A percentile compares a stretch with the other conserved stretches of the same genome.
phyloP scores from a whole-genome alignment of 2,329 filamentous ascomycete species.

The Metarhizium sp. region DNA sequence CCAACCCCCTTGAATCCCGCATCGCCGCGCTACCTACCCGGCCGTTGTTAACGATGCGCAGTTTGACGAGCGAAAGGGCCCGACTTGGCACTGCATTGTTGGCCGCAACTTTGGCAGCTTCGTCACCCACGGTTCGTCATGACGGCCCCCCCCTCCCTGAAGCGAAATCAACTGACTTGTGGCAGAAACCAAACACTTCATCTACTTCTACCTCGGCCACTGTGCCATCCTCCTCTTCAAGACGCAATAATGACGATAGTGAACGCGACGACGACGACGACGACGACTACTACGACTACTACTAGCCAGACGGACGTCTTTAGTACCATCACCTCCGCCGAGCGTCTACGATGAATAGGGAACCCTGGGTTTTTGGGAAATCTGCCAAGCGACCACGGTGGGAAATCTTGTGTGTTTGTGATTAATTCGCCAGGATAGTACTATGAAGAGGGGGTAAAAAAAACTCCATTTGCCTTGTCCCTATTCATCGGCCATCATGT shows the following conservation, averaged over 20 bases:
- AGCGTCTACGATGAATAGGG: neutral
- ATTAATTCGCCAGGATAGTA: too few species aligned
- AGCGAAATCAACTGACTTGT: neutral
- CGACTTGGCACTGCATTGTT: slow-evolving; percentile 99
- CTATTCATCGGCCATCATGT: too few species aligned
- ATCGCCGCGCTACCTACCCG: neutral
- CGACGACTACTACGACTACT: neutral
- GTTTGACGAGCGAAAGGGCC: slow-evolving; percentile 96
- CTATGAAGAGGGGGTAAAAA: too few species aligned
- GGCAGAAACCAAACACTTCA: slow-evolving; percentile 97
- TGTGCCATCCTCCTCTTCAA: slow-evolving; percentile 98
- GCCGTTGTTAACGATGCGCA: slow-evolving; percentile 24
- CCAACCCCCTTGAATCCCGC: too few species aligned
- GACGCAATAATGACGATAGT: slow-evolving; percentile 57
- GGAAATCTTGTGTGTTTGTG: neutral
- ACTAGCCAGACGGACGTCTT: neutral
- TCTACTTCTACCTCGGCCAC: slow-evolving; percentile 99
- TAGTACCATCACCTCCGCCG: neutral
- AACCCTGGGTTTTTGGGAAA: neutral
- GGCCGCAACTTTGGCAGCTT: slow-evolving; percentile 98
- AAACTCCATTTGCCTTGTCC: too few species aligned
- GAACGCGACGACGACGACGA: neutral
- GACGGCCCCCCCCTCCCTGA: neutral
- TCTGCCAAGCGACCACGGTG: neutral
- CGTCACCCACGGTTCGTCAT: slow-evolving; percentile 77